Evolutionary conservation across 768 basidiomycete species (phyloP), one percentile per base, ranked within the genome.

Genomic region (Cyclocybe aegerita): DNA sequence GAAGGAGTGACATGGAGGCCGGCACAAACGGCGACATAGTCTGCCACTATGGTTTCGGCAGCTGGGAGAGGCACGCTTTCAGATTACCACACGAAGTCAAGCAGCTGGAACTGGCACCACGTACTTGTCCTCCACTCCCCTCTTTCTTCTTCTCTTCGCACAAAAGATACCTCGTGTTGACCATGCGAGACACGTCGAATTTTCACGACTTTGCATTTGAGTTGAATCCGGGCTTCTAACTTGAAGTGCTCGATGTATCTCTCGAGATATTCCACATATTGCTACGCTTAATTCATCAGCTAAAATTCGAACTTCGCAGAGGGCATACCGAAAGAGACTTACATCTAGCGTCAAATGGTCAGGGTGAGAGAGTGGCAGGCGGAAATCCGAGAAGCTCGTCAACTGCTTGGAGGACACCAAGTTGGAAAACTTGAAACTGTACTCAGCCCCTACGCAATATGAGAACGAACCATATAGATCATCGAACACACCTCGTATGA

Each of bases 341-440:
- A 73, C 74, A 56, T 70, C 65, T 5, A 80, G 57, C 1, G 73
- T 73, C 16, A 79, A 59, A 56, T 82, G 79, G 59, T 82, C 80
- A 9, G 67, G 60, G 49, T 78, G 74, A 10, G 65, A 62, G 9
- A 70, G 52, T 9, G 80, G 75, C 29, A 80, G 62, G 9, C 82
- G 77, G 62, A 80, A 83, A 62, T 84, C 82, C 30, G 78, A 79
- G 64, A 83, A 84, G 50, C 73, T 72, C 4, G 82, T 84, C 33
- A 84, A 67, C 59, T 83, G 80, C 58, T 82, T 83, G 9, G 77
- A 78, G 10, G 76, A 79, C n/a, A 82, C 80, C 16, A 82, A 65
- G 14, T 65, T 69, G 9, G 76, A 71, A 46, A 78, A 74, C 78
- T 81, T 23, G 11, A 4, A 52, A 14, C 9, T 17, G 23, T 15